Conservation (phyloP, 441 rosid genomes). For the Adansonia rubrostipa region DNA sequence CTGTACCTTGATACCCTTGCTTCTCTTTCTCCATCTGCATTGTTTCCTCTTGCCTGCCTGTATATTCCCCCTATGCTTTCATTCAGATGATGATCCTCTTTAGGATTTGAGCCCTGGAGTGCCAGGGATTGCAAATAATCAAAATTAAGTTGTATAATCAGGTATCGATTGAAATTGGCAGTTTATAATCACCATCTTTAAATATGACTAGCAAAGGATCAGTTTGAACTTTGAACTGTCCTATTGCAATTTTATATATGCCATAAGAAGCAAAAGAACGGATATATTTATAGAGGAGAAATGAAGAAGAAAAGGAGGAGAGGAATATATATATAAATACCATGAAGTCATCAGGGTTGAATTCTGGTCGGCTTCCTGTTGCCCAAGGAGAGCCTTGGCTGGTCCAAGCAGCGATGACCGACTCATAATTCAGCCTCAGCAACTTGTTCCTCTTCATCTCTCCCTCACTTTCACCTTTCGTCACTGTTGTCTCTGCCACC, state of each 20-base stretch:
- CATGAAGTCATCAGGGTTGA: constrained; percentile 39
- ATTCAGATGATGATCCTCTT: constrained; percentile 23
- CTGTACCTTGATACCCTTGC: constrained; percentile 76
- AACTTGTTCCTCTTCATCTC: constrained; percentile 41
- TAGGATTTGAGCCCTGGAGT: constrained; percentile 38
- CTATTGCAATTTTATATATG: background rate
- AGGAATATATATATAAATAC: background rate
- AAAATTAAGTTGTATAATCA: background rate
- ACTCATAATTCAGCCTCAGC: constrained; percentile 70
- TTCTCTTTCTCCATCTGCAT: constrained; percentile 58
- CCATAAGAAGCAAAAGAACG: background rate
- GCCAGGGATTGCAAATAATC: background rate
- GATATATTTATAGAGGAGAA: background rate
- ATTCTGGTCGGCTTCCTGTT: constrained; percentile 50
- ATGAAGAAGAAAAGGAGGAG: background rate
- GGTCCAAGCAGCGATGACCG: constrained; percentile 73
- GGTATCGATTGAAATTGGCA: background rate
- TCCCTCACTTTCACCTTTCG: constrained; percentile 29
- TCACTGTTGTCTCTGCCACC: constrained; percentile 10
- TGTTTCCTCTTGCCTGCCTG: constrained; percentile 17
- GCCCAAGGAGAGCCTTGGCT: constrained; percentile 73
- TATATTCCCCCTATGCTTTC: constrained; percentile 30
- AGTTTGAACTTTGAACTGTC: background rate
- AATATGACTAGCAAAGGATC: background rate
- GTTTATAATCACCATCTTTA: background rate